These are phyloP conservation scores for Rhodotorula babjevae DNA, from an alignment of 768 basidiomycete species.

Conservation along the genomic window DNA sequence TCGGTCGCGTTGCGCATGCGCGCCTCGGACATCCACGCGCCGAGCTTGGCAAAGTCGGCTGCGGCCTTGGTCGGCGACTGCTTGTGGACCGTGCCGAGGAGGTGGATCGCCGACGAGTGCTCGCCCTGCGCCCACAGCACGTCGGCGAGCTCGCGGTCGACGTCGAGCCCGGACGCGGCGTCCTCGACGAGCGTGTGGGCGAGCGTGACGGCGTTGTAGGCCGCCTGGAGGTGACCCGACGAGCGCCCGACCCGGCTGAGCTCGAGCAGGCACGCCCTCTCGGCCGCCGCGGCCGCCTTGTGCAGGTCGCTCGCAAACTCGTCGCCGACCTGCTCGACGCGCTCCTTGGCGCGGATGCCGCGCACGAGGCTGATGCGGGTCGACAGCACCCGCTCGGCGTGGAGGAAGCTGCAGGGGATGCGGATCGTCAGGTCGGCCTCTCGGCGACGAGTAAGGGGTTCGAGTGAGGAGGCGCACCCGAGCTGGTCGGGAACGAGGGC, in stretches of 20 bases:
- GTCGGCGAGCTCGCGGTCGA: conserved; percentile 71
- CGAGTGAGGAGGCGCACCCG: background rate
- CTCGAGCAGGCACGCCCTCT: conserved; percentile 65
- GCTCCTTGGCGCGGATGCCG: conserved; percentile 64
- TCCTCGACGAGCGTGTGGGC: conserved; percentile 49
- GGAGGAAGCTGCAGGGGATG: conserved; percentile 60
- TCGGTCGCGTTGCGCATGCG: conserved; percentile 70
- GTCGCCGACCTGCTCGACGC: conserved; percentile 69
- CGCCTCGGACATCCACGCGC: conserved; percentile 83
- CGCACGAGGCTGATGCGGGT: conserved; percentile 76
- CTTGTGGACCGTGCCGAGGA: conserved; percentile 48
- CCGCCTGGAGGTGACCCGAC: conserved; percentile 67
- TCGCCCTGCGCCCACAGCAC: conserved; percentile 87
- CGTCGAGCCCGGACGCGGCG: conserved; percentile 46
- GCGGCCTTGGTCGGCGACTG: conserved; percentile 12
- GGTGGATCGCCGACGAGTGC: conserved; percentile 73
- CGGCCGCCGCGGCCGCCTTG: conserved; percentile 54
- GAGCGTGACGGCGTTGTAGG: conserved; percentile 74
- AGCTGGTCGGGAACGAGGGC: background rate
- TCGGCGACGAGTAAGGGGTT: background rate
- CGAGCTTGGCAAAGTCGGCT: conserved; percentile 59
- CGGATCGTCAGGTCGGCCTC: no score
- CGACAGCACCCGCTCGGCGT: conserved; percentile 71
- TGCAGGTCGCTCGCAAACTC: conserved; percentile 7
- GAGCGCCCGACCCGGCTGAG: conserved; percentile 68